A percentile compares a stretch with the other conserved stretches of the same genome.
Conservation (phyloP, 2,329 filamentous ascomycete species). For the Fusarium sp. region DNA sequence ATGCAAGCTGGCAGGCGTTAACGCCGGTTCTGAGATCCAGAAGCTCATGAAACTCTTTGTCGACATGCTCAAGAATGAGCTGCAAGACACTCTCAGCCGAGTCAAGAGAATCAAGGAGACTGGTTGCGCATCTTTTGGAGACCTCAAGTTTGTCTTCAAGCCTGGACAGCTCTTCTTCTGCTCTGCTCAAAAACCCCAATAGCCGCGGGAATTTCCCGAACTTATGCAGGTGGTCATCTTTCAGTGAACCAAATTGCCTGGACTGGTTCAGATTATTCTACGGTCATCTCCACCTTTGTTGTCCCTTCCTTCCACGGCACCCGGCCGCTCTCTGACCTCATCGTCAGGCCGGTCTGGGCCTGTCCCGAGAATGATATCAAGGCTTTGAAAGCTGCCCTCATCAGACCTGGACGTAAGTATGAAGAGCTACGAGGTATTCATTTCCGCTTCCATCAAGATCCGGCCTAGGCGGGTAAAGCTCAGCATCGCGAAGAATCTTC, state of each 20-base stretch:
- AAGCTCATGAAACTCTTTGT: neutral
- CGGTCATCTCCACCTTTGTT: neutral
- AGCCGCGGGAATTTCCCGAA: neutral
- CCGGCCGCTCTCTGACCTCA: neutral
- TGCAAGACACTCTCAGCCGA: neutral
- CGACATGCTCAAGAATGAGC: neutral
- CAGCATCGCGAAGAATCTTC: neutral
- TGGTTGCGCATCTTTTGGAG: neutral
- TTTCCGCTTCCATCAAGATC: neutral
- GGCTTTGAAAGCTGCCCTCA: neutral
- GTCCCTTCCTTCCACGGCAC: neutral
- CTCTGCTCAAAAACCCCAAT: neutral
- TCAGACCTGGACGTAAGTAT: neutral
- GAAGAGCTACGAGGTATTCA: neutral
- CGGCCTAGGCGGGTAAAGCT: neutral
- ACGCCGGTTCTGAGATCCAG: neutral
- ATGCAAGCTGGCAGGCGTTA: rapidly evolving
- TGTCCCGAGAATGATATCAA: neutral
- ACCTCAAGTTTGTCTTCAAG: neutral
- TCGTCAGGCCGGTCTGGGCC: neutral
- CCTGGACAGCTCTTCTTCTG: conserved; percentile 3
- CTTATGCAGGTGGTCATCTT: neutral
- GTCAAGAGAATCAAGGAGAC: neutral
- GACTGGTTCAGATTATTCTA: neutral
- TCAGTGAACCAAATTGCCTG: neutral